phyloP scores from a whole-genome alignment of 768 basidiomycete genomes.

The Boletus rufocinnamomeus region DNA sequence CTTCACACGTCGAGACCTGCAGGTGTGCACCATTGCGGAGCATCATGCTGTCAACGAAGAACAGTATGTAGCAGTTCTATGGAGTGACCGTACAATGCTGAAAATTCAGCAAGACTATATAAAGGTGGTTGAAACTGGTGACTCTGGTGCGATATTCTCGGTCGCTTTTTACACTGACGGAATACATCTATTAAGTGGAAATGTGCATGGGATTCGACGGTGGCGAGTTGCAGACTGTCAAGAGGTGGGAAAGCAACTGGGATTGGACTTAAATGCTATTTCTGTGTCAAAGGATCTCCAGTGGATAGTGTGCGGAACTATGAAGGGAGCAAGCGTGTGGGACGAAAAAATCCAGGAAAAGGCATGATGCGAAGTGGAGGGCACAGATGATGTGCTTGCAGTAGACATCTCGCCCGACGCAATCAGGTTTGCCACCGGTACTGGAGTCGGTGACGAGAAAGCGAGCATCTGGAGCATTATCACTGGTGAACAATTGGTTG shows the following conservation, averaged over 20 bases:
- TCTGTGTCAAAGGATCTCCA: background rate
- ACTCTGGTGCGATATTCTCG: background rate
- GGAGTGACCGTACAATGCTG: background rate
- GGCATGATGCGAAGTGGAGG: background rate
- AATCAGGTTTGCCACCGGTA: background rate
- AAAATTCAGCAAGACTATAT: background rate
- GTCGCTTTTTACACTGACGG: background rate
- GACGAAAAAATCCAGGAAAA: background rate
- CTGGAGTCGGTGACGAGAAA: background rate
- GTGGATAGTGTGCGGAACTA: no score
- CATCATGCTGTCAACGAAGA: background rate
- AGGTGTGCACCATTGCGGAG: no score
- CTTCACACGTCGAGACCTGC: background rate
- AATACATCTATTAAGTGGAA: background rate
- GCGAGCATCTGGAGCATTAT: background rate
- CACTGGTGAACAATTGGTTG: background rate
- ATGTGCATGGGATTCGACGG: background rate
- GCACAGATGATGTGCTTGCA: background rate
- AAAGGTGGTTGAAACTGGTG: background rate
- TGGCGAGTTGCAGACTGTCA: background rate
- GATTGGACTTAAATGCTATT: background rate
- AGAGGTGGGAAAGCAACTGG: background rate
- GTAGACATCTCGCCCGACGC: background rate
- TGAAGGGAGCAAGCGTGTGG: background rate
- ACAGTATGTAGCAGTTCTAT: background rate